phyloP scores from a whole-genome alignment of 495 filamentous ascomycete species.

The Tuber calosporum region DNA sequence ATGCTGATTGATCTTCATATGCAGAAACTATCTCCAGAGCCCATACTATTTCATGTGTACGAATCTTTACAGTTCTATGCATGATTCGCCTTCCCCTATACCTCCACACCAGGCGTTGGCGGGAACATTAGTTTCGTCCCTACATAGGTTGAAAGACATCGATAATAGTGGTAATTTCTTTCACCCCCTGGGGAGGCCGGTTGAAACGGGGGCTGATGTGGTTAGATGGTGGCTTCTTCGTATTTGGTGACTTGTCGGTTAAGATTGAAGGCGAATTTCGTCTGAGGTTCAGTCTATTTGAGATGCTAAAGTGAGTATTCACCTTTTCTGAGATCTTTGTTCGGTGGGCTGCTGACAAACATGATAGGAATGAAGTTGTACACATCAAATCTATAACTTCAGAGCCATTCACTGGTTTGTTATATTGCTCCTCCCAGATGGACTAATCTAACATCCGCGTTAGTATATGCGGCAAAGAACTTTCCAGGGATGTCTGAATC shows the following conservation, averaged over 20 bases:
- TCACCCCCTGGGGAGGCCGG: neutral
- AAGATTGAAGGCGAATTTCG: slow-evolving; percentile 71
- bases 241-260: slow-evolving; percentile 90
- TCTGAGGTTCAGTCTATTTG: slow-evolving; percentile 79
- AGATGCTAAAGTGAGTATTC: slow-evolving; percentile 63
- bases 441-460: slow-evolving; percentile 24
- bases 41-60: slow-evolving; percentile 80
- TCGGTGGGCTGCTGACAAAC: slow-evolving; percentile 29
- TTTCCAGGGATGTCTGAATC: slow-evolving; percentile 87
- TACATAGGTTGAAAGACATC: slow-evolving; percentile 86
- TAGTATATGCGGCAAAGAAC: slow-evolving; percentile 67
- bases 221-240: slow-evolving; percentile 85
- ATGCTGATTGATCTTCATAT: slow-evolving; percentile 30
- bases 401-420: slow-evolving; percentile 62
- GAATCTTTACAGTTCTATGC: slow-evolving; percentile 57
- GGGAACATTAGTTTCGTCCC: slow-evolving; percentile 80
- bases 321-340: neutral
- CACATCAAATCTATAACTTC: slow-evolving; percentile 66
- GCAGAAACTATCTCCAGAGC: slow-evolving; percentile 62
- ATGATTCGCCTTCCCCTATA: slow-evolving; percentile 53
- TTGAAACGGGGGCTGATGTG: neutral
- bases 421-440: neutral
- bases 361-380: slow-evolving; percentile 50
- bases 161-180: slow-evolving; percentile 63
- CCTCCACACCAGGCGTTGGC: slow-evolving; percentile 51